Evolutionary conservation across 805 yeast genomes (phyloP), one percentile per base, ranked within the genome.

Genomic region (Candida dajiaensis): DNA sequence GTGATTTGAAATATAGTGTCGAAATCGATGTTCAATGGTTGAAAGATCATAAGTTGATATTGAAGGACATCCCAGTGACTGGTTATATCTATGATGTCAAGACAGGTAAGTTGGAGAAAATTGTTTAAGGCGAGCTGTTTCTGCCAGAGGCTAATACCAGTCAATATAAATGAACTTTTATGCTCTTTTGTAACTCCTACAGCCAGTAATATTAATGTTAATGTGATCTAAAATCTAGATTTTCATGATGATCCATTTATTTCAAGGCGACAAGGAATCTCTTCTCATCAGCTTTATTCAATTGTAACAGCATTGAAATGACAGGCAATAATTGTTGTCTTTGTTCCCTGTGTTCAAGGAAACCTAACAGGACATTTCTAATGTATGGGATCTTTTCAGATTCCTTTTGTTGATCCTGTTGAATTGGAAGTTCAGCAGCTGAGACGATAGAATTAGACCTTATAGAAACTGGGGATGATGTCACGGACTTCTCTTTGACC

Each of bases 341-440:
- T 65, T 90, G 97, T n/a, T 92, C 99, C 58, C 77, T 85, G 61
- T 87, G 96, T 59, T 90, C 97, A 45, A 94, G 66, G 62, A 85
- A 94, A 2, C 97, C 97, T 2, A 92, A 68, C n/a, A 92, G 65
- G 3, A 92, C 97, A 61, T 94, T 94, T 63, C 86, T 87, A 43
- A 89, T 73, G 61, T 92, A 92, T 12, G 95, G 87, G 19, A 83
- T 72, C 55, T 80, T 84, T 22, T 66, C 69, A 29, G 56, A 47
- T 13, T 39, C 28, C 25, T 33, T 33, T 20, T 22, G 16, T 37
- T 23, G 39, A 28, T n/a, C 23, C 20, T 19, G 39, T 23, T 15
- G n/a, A 56, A n/a, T 47, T 16, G 38, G 46, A 23, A 39, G 49
- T 42, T 52, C 57, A 22, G 61, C 25, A 23, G 48, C 43, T 4